Percentiles rank a stretch among this genome's conserved stretches.
phyloP scores from a whole-genome alignment of 2,329 filamentous ascomycete genomes.

The Arthrobotrys pseudoclavata region DNA sequence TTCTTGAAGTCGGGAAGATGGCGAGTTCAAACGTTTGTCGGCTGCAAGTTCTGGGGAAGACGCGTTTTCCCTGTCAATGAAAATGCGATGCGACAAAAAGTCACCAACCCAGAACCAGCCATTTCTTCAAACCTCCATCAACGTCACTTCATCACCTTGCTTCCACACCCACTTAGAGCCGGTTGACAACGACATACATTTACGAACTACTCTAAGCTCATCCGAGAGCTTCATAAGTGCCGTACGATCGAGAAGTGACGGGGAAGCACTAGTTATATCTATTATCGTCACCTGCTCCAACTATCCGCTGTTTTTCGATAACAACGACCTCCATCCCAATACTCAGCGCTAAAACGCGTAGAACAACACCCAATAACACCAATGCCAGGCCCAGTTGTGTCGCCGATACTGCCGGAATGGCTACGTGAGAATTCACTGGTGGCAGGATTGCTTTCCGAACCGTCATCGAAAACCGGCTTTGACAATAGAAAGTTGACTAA shows the following conservation, averaged over 20 bases:
- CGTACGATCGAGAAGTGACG: constrained; percentile 2
- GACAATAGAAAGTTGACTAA: constrained; percentile 48
- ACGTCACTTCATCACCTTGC: constrained; percentile 30
- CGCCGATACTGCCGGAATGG: constrained; percentile 51
- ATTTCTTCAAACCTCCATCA: constrained; percentile 35
- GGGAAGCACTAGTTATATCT: constrained; percentile 1
- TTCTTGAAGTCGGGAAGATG: constrained; percentile 32
- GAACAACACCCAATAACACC: constrained; percentile 11
- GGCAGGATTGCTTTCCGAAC: constrained; percentile 29
- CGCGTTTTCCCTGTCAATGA: constrained; percentile 50
- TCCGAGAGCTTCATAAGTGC: background rate
- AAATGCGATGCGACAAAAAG: constrained; percentile 50
- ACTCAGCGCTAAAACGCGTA: constrained; percentile 40
- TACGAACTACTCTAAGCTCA: background rate
- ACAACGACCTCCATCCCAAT: constrained; percentile 1
- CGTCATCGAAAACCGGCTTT: constrained; percentile 24
- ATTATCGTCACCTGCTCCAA: background rate
- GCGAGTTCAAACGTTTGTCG: constrained; percentile 21
- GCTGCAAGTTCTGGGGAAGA: constrained; percentile 54
- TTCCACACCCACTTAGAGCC: constrained; percentile 24
- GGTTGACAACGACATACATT: constrained; percentile 16
- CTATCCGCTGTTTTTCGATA: background rate
- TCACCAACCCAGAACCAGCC: constrained; percentile 26
- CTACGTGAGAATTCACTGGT: constrained; percentile 37
- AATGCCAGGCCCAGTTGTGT: constrained; percentile 53